phyloP scores from a whole-genome alignment of 2,329 filamentous ascomycete species.

The Amesomyces nigricolor region DNA sequence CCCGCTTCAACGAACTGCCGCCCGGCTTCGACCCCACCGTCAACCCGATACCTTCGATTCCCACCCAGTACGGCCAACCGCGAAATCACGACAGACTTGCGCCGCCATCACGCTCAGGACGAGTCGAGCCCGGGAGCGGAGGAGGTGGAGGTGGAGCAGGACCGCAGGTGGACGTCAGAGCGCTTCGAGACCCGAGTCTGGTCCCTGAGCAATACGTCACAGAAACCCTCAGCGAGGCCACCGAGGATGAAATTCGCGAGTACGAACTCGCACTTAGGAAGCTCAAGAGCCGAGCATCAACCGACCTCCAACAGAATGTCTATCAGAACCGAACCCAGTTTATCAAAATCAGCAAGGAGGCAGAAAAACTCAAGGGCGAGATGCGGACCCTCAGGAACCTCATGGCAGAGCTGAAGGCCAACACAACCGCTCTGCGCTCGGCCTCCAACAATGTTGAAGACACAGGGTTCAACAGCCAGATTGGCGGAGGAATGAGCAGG shows the following conservation, averaged over 20 bases:
- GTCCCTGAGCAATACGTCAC: conserved; percentile 74
- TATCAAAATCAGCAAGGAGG: conserved; percentile 98
- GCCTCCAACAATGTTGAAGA: conserved; percentile 49
- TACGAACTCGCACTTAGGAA: conserved; percentile 72
- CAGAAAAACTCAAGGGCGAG: conserved; percentile 92
- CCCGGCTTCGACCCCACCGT: conserved; percentile 62
- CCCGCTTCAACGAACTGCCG: conserved; percentile 76
- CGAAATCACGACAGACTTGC: conserved; percentile 40
- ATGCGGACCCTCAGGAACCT: conserved; percentile 87
- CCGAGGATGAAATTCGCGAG: conserved; percentile 77
- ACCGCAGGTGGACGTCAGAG: conserved; percentile 68
- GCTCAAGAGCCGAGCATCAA: conserved; percentile 70
- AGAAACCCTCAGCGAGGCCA: conserved; percentile 71
- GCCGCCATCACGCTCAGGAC: conserved; percentile 48
- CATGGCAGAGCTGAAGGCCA: conserved; percentile 86
- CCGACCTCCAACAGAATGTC: conserved; percentile 88
- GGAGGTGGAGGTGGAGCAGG: conserved; percentile 13
- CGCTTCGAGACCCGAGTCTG: conserved; percentile 72
- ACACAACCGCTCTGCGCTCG: conserved; percentile 60
- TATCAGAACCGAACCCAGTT: conserved; percentile 97
- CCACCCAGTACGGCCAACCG: conserved; percentile 52
- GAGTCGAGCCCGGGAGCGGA: conserved; percentile 33
- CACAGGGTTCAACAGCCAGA: conserved; percentile 45
- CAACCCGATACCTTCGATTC: conserved; percentile 67
- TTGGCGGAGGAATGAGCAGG: conserved; percentile 54